Percentiles rank a stretch among this genome's conserved stretches.
Evolutionary conservation across 1,139 yeast species (phyloP).

Genomic region (Suhomyces panamericanus): DNA sequence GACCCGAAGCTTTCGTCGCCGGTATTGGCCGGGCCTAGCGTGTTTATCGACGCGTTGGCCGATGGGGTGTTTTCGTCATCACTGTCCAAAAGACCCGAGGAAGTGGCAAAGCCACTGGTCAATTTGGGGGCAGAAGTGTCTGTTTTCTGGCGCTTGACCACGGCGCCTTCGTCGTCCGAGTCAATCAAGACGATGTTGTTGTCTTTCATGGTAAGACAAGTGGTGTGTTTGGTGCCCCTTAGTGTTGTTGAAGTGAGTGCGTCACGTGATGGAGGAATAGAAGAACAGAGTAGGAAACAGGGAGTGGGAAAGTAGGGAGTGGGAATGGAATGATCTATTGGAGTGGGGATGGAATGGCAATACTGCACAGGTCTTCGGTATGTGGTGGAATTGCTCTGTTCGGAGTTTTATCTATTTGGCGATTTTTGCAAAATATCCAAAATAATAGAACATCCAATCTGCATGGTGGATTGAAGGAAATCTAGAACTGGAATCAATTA

Average conservation of each 20-base stretch:
- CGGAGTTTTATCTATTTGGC: too few relatives aligned
- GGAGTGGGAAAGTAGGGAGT: too few relatives aligned
- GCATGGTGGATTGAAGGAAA: too few relatives aligned
- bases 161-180: constrained; percentile 18
- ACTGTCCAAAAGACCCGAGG: constrained; percentile 11
- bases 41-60: constrained; percentile 6
- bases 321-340: too few relatives aligned
- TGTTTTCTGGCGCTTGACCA: constrained; percentile 14
- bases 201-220: constrained; percentile 5
- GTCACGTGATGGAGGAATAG: not conserved
- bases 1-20: not conserved
- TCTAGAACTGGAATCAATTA: too few relatives aligned
- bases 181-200: constrained; percentile 21
- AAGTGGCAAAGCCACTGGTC: constrained; percentile 15
- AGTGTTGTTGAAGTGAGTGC: not conserved
- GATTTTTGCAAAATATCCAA: too few relatives aligned
- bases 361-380: too few relatives aligned
- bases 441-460: too few relatives aligned
- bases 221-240: not conserved
- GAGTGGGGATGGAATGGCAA: too few relatives aligned
- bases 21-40: not conserved
- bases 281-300: too few relatives aligned
- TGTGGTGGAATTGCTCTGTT: too few relatives aligned
- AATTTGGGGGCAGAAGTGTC: constrained; percentile 9
- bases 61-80: constrained; percentile 9